These are phyloP conservation scores for Globisporangium takayamanum DNA, from an alignment of 352 stramenopile genomes.

Conservation along the genomic window DNA sequence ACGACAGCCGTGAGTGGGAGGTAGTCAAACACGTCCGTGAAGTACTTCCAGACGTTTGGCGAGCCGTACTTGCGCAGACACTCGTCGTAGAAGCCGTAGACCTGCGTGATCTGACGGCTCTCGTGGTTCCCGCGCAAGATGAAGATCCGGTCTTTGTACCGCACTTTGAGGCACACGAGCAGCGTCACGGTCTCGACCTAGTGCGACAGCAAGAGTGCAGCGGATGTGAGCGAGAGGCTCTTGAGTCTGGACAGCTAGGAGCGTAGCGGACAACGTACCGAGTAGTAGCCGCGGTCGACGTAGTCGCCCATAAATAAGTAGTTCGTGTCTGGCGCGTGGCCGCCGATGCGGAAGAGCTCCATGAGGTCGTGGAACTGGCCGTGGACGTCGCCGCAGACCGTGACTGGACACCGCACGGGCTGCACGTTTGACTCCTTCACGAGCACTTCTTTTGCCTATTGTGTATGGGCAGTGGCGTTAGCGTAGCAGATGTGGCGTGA, in stretches of 20 bases:
- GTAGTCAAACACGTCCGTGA: slow-evolving; percentile 93
- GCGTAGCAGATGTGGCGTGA: background rate
- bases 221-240: background rate
- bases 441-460: slow-evolving; percentile 93
- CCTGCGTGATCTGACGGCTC: slow-evolving; percentile 94
- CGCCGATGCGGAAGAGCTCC: slow-evolving; percentile 77
- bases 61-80: slow-evolving; percentile 98
- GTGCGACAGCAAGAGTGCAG: background rate
- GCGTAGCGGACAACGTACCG: slow-evolving; percentile 20
- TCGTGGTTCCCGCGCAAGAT: slow-evolving; percentile 94
- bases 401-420: slow-evolving; percentile 95
- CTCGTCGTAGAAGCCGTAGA: slow-evolving; percentile 99
- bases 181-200: slow-evolving; percentile 88
- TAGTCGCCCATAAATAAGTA: slow-evolving; percentile 99
- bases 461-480: background rate
- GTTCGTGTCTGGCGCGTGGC: slow-evolving; percentile 90
- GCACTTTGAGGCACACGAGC: slow-evolving; percentile 91
- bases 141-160: slow-evolving; percentile 90
- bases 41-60: slow-evolving; percentile 62
- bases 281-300: slow-evolving; percentile 98
- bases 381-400: slow-evolving; percentile 86
- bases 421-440: slow-evolving; percentile 97
- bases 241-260: background rate
- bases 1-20: slow-evolving; percentile 94
- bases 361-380: slow-evolving; percentile 67